phyloP scores from a whole-genome alignment of 1,284 basidiomycete species.

The Apiotrichum mycotoxinovorans region DNA sequence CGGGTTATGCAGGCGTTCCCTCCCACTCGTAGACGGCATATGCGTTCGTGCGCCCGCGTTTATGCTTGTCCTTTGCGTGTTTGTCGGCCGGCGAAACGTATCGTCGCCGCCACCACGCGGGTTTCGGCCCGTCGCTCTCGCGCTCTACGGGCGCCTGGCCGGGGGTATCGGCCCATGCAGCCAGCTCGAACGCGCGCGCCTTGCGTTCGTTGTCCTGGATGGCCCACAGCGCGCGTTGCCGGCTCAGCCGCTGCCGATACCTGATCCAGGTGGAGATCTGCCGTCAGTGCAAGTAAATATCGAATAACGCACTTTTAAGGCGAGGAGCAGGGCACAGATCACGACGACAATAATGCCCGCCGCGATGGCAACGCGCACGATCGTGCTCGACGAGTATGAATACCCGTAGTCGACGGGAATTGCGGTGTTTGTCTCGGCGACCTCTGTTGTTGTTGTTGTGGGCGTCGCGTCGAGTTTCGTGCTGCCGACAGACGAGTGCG shows the following conservation, averaged over 20 bases:
- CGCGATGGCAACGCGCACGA: slow-evolving; percentile 41
- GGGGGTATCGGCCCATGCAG: slow-evolving; percentile 44
- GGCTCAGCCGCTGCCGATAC: slow-evolving; percentile 32
- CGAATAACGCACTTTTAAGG: slow-evolving; percentile 35
- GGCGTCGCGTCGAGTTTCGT: background rate
- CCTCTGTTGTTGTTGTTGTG: background rate
- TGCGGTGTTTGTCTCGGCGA: slow-evolving; percentile 2
- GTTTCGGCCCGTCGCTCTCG: background rate
- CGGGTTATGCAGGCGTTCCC: slow-evolving; percentile 28
- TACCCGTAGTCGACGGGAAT: slow-evolving; percentile 19
- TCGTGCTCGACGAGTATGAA: slow-evolving; percentile 35
- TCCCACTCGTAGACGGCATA: slow-evolving; percentile 47
- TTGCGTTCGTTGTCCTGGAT: slow-evolving; percentile 33
- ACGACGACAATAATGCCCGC: slow-evolving; percentile 43
- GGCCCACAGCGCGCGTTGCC: slow-evolving; percentile 28
- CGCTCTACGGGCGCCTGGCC: slow-evolving; percentile 29
- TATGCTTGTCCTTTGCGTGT: slow-evolving; percentile 25
- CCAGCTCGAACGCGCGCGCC: slow-evolving; percentile 43
- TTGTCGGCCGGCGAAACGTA: background rate
- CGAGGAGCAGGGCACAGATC: slow-evolving; percentile 33
- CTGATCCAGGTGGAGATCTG: slow-evolving; percentile 43
- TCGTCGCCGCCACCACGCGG: slow-evolving; percentile 17
- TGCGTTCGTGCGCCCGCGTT: slow-evolving; percentile 42
- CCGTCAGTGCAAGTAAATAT: background rate
- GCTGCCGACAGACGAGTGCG: background rate